A percentile compares a stretch with the other conserved stretches of the same genome.
phyloP scores from a whole-genome alignment of 257 asterid genomes.

The Fraxinus americana region DNA sequence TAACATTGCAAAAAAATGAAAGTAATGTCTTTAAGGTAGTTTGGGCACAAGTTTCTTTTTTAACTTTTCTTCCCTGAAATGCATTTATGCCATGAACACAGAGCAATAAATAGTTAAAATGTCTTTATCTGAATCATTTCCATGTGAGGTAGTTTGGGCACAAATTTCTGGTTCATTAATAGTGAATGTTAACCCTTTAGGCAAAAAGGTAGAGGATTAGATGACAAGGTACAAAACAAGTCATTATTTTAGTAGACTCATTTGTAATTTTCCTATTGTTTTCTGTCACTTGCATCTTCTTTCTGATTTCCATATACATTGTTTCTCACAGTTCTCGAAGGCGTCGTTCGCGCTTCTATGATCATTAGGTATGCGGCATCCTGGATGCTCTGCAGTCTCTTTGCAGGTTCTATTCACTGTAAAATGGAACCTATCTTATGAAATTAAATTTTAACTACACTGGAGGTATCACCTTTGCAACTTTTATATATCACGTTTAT shows the following conservation, averaged over 20 bases:
- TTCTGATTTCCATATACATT: conserved; percentile 18
- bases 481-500: neutral
- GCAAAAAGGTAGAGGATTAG: neutral
- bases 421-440: conserved; percentile 7
- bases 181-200: neutral
- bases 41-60: no score
- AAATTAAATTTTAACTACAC: neutral
- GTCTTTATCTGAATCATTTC: neutral
- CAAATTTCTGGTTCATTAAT: neutral
- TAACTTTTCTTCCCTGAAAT: neutral
- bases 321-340: conserved; percentile 55
- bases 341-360: conserved; percentile 74
- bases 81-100: neutral
- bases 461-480: conserved; percentile 7
- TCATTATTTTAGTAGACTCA: neutral
- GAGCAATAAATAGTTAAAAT: neutral
- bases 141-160: neutral
- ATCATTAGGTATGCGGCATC: conserved; percentile 50
- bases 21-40: no score
- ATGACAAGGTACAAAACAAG: no score
- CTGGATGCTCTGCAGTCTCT: neutral
- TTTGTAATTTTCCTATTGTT: neutral
- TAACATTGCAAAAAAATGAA: no score
- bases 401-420: conserved; percentile 15
- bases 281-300: neutral